Conservation (phyloP, 208 protist genomes). For the Acanthamoeba culbertsoni region DNA sequence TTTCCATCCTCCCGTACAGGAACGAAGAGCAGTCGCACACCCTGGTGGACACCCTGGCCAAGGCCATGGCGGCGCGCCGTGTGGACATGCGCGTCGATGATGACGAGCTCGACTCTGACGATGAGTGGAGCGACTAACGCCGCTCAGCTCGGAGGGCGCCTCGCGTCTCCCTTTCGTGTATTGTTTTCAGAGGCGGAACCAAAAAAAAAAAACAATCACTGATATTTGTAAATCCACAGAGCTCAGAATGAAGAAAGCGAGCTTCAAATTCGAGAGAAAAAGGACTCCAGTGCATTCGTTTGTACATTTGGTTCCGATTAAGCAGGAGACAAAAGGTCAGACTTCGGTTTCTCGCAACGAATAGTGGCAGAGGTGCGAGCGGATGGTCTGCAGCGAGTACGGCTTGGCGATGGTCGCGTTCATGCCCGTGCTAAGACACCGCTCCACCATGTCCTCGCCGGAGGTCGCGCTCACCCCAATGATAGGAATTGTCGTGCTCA, state of each 20-base stretch:
- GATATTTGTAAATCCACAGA: too few relatives aligned
- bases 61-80: background rate
- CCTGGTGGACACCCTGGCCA: conserved; percentile 26
- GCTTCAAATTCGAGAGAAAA: too few relatives aligned
- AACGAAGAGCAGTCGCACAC: background rate
- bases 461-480: conserved; percentile 30
- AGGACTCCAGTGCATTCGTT: too few relatives aligned
- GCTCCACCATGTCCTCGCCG: background rate
- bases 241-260: too few relatives aligned
- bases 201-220: too few relatives aligned
- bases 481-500: background rate
- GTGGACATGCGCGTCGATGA: conserved; percentile 24
- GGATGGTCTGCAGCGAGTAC: background rate
- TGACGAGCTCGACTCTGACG: conserved; percentile 43
- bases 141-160: too few relatives aligned
- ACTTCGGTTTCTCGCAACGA: background rate
- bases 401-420: conserved; percentile 48
- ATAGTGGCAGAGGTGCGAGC: background rate
- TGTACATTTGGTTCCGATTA: too few relatives aligned
- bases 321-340: background rate
- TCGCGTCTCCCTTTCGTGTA: too few relatives aligned
- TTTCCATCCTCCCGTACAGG: too few relatives aligned
- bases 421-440: background rate
- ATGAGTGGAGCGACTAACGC: conserved; percentile 57
- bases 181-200: too few relatives aligned